Base-by-base conservation (phyloP, 2,329 filamentous ascomycete genomes). In the Leptographium wingfieldii region DNA sequence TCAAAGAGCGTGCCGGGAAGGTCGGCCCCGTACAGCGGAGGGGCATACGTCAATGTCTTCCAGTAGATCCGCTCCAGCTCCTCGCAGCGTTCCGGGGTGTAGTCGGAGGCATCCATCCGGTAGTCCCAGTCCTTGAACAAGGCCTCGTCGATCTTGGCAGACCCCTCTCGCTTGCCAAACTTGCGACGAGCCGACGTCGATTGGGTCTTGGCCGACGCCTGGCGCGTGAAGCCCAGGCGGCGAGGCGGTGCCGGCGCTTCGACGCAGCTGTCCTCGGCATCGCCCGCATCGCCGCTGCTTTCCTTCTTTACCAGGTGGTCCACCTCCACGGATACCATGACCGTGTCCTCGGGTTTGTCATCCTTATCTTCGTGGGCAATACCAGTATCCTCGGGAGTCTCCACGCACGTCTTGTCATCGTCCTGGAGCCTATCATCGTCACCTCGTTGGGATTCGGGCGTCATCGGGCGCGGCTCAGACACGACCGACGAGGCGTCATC, bases 1-100 rank as follows among this genome's bases (percentile, higher is more conserved):
- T 94, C 86, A 70, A 99, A 99, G 2, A 99, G 80, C 0, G 92
- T 96, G 14, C 94, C 94, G 66, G 92, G 91, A 81, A 99, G 89
- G 72, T 99, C 94, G 9, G 94, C 94, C 58, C 94, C 94, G 67
- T 99, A 99, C 71, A 99, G 83, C 0, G 94, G 94, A 60, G 90
- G 86, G 55, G 92, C 95, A 73, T 95, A 99, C 27, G 92, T 96
- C 63, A 99, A 79, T 0, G 90, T 96, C 74, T 95, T 96, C 94
- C 94, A 99, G 74, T 99, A 99, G 52, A 86, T 87, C 58, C 90
- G 87, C 73, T 99, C 94, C 6, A 99, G 80, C 70, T 99, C 94
- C 66, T 95, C 90, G 69, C 94, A 97, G 62, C 95, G 83, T 71
- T 97, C 92, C 0, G 87, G 81, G 0, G 91, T 95, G 70, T 88